Evolutionary conservation across 2,329 filamentous ascomycete genomes (phyloP).

Genomic region (Phaeomoniella chlamydospora): DNA sequence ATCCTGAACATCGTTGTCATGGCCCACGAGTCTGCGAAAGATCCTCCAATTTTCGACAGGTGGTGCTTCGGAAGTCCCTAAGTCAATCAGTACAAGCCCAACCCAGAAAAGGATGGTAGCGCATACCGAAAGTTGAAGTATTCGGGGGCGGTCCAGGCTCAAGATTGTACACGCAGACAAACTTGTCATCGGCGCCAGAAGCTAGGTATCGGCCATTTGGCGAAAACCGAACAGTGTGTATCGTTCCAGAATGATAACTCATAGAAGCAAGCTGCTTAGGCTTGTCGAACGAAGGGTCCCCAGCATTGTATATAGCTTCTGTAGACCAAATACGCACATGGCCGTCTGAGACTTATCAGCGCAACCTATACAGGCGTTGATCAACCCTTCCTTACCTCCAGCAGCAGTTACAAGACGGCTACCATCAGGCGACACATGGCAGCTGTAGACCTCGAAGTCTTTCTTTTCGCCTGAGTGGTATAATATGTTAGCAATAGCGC

Average conservation of each 20-base stretch:
- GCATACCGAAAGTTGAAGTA: constrained; percentile 63
- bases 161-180: constrained; percentile 91
- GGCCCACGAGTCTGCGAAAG: constrained; percentile 79
- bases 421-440: constrained; percentile 90
- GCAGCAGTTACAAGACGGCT: constrained; percentile 83
- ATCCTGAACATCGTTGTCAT: constrained; percentile 98
- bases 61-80: constrained; percentile 72
- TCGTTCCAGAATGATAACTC: constrained; percentile 95
- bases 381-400: constrained; percentile 47
- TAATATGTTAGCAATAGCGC: constrained; percentile 10
- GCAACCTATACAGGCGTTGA: constrained; percentile 3
- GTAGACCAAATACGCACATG: constrained; percentile 97
- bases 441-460: constrained; percentile 97
- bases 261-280: constrained; percentile 94
- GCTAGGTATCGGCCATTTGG: constrained; percentile 90
- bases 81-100: constrained; percentile 7
- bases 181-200: constrained; percentile 95
- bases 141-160: constrained; percentile 68
- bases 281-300: constrained; percentile 55
- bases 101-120: constrained; percentile 2
- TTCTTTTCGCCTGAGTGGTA: constrained; percentile 67
- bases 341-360: constrained; percentile 48
- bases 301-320: constrained; percentile 75
- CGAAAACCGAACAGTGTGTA: constrained; percentile 93
- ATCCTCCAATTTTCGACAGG: constrained; percentile 98